Evolutionary conservation across 768 basidiomycete genomes (phyloP).

Genomic region (Boletus reticuloceps): DNA sequence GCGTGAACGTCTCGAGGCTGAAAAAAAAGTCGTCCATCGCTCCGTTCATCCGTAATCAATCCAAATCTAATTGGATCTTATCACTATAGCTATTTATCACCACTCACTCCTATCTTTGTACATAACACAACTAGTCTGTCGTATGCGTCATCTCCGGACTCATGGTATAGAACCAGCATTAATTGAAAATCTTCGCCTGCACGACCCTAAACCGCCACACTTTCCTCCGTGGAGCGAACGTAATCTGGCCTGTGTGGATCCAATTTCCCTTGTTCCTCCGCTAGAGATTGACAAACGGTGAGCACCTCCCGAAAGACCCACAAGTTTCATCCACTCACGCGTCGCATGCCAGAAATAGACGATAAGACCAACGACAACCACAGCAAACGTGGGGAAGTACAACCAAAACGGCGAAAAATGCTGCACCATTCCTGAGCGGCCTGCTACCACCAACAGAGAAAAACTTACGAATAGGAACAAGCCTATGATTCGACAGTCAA

Average conservation of each 20-base stretch:
- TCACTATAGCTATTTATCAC: conserved; percentile 12
- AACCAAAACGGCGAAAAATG: conserved; percentile 85
- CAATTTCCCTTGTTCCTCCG: conserved; percentile 69
- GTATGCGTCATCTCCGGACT: not conserved
- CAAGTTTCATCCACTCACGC: conserved; percentile 48
- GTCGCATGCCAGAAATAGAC: conserved; percentile 85
- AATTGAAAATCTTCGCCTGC: not conserved
- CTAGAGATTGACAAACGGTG: conserved; percentile 33
- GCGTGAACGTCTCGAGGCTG: conserved; percentile 44
- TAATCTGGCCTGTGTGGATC: conserved; percentile 61
- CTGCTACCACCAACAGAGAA: not conserved
- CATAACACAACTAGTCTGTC: not conserved
- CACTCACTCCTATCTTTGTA: too few species aligned
- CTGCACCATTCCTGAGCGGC: conserved; percentile 36
- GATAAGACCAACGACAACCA: conserved; percentile 71
- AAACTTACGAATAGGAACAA: conserved; percentile 52
- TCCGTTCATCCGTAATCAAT: conserved; percentile 16
- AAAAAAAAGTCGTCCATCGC: conserved; percentile 34
- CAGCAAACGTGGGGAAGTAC: conserved; percentile 76
- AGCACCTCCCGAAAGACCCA: not conserved
- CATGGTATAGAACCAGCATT: not conserved
- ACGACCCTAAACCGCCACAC: conserved; percentile 13
- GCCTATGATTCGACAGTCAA: conserved; percentile 28
- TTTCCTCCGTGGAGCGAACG: conserved; percentile 33
- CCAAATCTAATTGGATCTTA: conserved; percentile 30